phyloP scores from a whole-genome alignment of 495 filamentous ascomycete genomes.

The Podospora comata region DNA sequence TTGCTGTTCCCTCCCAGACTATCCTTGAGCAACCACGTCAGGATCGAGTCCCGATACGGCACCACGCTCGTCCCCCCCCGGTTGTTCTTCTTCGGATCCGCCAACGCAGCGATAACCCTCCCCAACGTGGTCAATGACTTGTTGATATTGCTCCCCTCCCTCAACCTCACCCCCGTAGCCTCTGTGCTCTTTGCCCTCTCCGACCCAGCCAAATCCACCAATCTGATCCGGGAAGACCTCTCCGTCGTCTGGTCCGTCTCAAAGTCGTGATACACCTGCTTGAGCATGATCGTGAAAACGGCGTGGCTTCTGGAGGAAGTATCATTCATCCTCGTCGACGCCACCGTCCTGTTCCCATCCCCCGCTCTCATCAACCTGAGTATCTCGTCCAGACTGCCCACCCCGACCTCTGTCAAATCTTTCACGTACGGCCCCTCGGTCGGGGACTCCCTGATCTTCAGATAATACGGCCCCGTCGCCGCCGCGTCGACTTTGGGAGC shows the following conservation, averaged over 20 bases:
- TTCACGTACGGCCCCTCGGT: conserved; percentile 98
- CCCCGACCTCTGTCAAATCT: conserved; percentile 88
- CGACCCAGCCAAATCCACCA: conserved; percentile 93
- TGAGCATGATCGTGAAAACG: conserved; percentile 96
- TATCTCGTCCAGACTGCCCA: conserved; percentile 77
- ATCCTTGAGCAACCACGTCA: conserved; percentile 98
- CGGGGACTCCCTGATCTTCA: conserved; percentile 94
- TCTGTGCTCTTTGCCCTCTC: conserved; percentile 95
- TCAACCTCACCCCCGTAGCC: conserved; percentile 82
- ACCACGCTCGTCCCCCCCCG: conserved; percentile 54
- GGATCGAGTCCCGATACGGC: conserved; percentile 91
- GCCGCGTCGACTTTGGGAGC: conserved; percentile 63
- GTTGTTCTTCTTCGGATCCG: conserved; percentile 64
- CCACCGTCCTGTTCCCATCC: conserved; percentile 83
- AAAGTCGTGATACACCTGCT: conserved; percentile 90
- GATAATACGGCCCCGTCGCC: conserved; percentile 66
- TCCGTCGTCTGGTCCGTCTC: conserved; percentile 95
- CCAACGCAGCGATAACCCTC: conserved; percentile 93
- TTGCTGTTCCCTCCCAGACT: conserved; percentile 93
- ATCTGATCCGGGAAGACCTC: conserved; percentile 83
- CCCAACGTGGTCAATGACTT: conserved; percentile 95
- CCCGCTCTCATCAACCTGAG: conserved; percentile 86
- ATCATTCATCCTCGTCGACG: conserved; percentile 99
- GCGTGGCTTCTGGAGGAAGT: conserved; percentile 91
- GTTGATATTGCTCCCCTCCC: conserved; percentile 97